Conservation (phyloP, 73 alveolate genomes). For the Effrenium voratum region DNA sequence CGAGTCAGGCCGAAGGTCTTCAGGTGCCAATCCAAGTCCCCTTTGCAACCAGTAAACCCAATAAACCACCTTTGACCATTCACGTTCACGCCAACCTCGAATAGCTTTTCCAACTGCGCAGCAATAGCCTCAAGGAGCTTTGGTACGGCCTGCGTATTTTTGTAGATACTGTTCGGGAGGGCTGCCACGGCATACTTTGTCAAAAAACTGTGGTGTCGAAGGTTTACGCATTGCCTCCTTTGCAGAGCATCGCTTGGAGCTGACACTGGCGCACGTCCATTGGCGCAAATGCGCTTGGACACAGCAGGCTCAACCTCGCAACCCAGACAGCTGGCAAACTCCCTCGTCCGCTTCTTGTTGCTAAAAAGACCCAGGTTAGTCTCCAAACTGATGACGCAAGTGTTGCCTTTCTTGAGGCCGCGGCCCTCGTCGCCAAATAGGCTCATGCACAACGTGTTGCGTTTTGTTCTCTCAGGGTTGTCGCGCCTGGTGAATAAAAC, state of each 20-base stretch:
- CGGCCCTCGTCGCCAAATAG: constrained; percentile 34
- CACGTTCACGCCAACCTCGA: background rate
- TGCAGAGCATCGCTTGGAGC: background rate
- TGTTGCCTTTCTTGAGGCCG: constrained; percentile 35
- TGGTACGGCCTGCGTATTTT: background rate
- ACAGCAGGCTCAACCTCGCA: background rate
- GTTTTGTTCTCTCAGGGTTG: background rate
- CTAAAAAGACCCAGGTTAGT: background rate
- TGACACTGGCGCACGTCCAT: background rate
- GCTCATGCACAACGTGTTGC: background rate
- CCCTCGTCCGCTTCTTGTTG: background rate
- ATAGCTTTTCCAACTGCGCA: background rate
- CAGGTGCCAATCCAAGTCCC: background rate
- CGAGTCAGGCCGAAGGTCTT: background rate
- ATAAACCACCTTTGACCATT: background rate
- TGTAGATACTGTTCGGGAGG: background rate
- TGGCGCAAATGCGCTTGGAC: background rate
- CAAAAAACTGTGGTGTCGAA: background rate
- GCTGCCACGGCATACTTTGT: background rate
- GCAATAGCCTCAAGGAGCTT: background rate
- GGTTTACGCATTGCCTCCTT: background rate
- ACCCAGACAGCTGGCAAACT: background rate
- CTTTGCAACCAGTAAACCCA: background rate
- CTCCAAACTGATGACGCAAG: background rate
- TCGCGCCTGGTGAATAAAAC: background rate